Base-by-base conservation (phyloP, 192 early-diverging fungal genomes). In the Rhizophagus clarus region DNA sequence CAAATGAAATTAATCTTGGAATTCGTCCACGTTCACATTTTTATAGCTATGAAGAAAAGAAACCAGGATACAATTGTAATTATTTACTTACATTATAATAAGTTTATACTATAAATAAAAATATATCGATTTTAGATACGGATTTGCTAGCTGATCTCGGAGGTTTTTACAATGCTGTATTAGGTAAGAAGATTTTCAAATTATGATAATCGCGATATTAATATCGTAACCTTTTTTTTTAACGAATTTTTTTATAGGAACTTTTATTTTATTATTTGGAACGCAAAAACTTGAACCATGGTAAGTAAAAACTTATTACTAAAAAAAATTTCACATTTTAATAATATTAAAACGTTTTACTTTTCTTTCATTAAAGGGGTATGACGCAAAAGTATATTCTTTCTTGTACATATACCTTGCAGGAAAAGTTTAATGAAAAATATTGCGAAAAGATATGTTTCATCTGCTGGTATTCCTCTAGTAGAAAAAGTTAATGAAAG, bases 211-310 rank as follows among this genome's bases (percentile, higher is more conserved):
- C 49, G 49, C 20, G 17, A 56, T 20, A 15, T 56, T 56, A 20
- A 56, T 1, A 17, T 20, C 49, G 49, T 56, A 40, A 40, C 6
- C n/a, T n/a, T n/a, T 40, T n/a, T n/a, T n/a, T n/a, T n/a, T n/a
- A n/a, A 56, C 3, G 17, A 56, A 56, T 56, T 56, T n/a, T n/a
- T n/a, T 56, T 1, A 22, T 22, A 56, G 49, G 49, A 22, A 31
- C 17, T 2, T 66, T 31, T 29, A 66, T 66, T 32, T 71, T 45
- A 45, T 71, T 71, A 0, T 71, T 71, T n/a, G 69, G 69, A 37
- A 45, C 11, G 32, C 34, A 14, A 71, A 71, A 26, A 71, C 20
- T 71, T 17, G 28, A 24, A 37, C 69, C 69, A 26, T 71, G 69
- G 69, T 37, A 45, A 9, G 37, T 71, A 31, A 45, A 37, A 31